phyloP scores from a whole-genome alignment of 2,329 filamentous ascomycete genomes.

The Penicillium sp. region DNA sequence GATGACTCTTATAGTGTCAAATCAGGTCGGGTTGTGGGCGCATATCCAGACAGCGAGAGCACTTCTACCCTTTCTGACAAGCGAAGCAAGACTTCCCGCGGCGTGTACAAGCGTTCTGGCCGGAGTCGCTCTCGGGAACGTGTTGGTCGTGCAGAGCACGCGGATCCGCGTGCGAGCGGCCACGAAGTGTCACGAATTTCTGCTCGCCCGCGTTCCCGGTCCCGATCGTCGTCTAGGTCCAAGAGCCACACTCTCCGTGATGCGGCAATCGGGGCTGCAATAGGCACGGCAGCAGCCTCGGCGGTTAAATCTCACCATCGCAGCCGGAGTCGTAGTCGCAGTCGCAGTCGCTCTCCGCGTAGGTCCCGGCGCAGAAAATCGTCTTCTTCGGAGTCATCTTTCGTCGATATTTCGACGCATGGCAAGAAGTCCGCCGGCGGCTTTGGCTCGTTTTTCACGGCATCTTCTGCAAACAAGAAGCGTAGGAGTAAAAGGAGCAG shows the following conservation, averaged over 20 bases:
- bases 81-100: slow-evolving; percentile 53
- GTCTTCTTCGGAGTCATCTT: slow-evolving; percentile 63
- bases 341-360: slow-evolving; percentile 43
- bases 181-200: slow-evolving; percentile 34
- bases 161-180: slow-evolving; percentile 27
- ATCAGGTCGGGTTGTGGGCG: slow-evolving; percentile 51
- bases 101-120: slow-evolving; percentile 39
- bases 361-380: slow-evolving; percentile 37
- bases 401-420: slow-evolving; percentile 69
- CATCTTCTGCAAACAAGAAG: slow-evolving; percentile 62
- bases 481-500: slow-evolving; percentile 51
- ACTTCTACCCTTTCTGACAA: slow-evolving; percentile 31
- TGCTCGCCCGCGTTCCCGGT: slow-evolving; percentile 32
- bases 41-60: slow-evolving; percentile 34
- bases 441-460: slow-evolving; percentile 67
- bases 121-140: slow-evolving; percentile 42
- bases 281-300: slow-evolving; percentile 35
- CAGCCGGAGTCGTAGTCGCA: slow-evolving; percentile 30
- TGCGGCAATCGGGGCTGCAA: slow-evolving; percentile 44
- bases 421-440: slow-evolving; percentile 57
- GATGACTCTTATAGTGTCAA: slow-evolving; percentile 66
- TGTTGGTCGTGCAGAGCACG: slow-evolving; percentile 36
- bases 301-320: slow-evolving; percentile 31
- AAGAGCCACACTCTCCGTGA: slow-evolving; percentile 36
- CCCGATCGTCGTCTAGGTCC: slow-evolving; percentile 43